Conservation (phyloP, 768 basidiomycete genomes). For the Cantharellus anzutake region DNA sequence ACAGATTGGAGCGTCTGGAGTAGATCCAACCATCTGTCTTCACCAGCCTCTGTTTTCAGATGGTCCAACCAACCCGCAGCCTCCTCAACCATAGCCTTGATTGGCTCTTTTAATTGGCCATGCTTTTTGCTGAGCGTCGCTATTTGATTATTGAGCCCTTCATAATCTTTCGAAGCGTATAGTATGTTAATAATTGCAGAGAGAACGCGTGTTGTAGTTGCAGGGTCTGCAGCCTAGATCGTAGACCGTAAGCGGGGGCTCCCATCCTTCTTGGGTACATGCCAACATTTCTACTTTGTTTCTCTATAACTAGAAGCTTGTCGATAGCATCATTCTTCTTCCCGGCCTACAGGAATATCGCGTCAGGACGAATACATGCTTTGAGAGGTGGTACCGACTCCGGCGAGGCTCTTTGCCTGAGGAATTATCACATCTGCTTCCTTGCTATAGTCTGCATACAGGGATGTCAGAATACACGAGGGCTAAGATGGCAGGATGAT, state of each 20-base stretch:
- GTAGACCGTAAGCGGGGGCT: not conserved
- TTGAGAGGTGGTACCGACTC: conserved; percentile 32
- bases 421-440: conserved; percentile 66
- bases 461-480: not conserved
- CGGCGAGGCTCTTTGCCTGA: conserved; percentile 43
- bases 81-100: conserved; percentile 83
- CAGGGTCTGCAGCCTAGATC: conserved; percentile 69
- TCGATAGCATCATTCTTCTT: conserved; percentile 76
- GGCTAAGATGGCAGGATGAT: not conserved
- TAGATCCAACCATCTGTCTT: conserved; percentile 65
- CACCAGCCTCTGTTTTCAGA: conserved; percentile 45
- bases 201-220: conserved; percentile 77
- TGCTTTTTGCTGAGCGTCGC: conserved; percentile 78
- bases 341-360: conserved; percentile 34
- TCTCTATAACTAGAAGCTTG: conserved; percentile 75
- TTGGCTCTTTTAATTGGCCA: conserved; percentile 80
- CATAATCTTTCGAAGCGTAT: conserved; percentile 52
- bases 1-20: conserved; percentile 79
- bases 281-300: conserved; percentile 85
- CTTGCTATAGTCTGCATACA: conserved; percentile 41
- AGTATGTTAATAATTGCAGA: conserved; percentile 52
- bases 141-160: conserved; percentile 50
- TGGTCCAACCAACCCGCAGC: conserved; percentile 67
- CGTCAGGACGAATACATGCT: not conserved
- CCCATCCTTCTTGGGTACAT: not conserved